phyloP scores from a whole-genome alignment of 108 stramenopile genomes.

The Fistulifera pelliculosa region DNA sequence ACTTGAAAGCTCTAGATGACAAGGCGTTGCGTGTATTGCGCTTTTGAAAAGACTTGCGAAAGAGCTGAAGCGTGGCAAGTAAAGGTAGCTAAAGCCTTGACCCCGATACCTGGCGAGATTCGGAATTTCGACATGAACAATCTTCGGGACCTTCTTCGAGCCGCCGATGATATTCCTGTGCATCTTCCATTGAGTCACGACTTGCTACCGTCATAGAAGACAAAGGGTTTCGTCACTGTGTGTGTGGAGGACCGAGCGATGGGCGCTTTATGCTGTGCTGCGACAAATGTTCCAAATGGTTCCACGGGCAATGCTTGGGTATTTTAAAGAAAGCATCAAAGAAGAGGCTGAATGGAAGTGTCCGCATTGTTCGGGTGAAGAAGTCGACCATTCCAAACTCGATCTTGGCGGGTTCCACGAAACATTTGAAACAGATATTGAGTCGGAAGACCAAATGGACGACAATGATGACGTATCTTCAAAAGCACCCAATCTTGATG shows the following conservation, averaged over 20 bases:
- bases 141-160: slow-evolving; percentile 32
- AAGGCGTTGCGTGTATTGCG: slow-evolving; percentile 35
- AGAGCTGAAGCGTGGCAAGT: slow-evolving; percentile 44
- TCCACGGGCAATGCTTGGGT: slow-evolving; percentile 74
- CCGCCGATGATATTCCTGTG: slow-evolving; percentile 36
- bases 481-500: slow-evolving; percentile 41
- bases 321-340: slow-evolving; percentile 30
- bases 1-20: slow-evolving; percentile 51
- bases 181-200: slow-evolving; percentile 31
- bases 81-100: slow-evolving; percentile 46
- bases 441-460: background rate
- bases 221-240: slow-evolving; percentile 46
- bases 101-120: slow-evolving; percentile 32
- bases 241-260: slow-evolving; percentile 75
- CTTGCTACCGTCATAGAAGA: slow-evolving; percentile 53
- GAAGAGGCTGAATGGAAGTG: slow-evolving; percentile 47
- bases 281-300: slow-evolving; percentile 76
- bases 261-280: slow-evolving; percentile 84
- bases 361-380: slow-evolving; percentile 29
- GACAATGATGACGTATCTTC: slow-evolving; percentile 29
- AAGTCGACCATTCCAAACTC: slow-evolving; percentile 7
- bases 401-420: slow-evolving; percentile 3
- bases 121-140: slow-evolving; percentile 29
- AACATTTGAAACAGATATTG: slow-evolving; percentile 10
- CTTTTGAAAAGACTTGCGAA: slow-evolving; percentile 45